Evolutionary conservation across 2,329 filamentous ascomycete genomes (phyloP), one percentile per base, ranked within the genome.

Genomic region (Xylariaceae sp.): DNA sequence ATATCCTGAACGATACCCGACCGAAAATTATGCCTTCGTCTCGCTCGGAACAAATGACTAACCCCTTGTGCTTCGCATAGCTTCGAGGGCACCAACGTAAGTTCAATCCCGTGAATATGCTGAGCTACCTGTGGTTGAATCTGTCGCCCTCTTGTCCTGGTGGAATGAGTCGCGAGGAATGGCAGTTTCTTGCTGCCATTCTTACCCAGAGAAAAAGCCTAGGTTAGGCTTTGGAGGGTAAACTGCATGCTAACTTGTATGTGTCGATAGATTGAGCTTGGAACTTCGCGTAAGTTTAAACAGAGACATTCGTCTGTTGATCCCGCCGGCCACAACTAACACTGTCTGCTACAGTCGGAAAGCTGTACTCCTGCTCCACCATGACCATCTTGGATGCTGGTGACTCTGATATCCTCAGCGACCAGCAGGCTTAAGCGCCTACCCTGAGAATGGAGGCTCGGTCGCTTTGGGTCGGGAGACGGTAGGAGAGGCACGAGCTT

Each of bases 61-160:
- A 24, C 21, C 11, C 21, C 21, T 6, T 7, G 6, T 24, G 7
- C 21, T 24, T 24, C 21, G 21, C 21, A 24, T 24, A 24, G 21
- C 79, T 97, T 96, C 76, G 78, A 78, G 58, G 92, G 92, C 63
- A 95, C 94, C 83, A 97, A 97, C 81, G 90, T 97, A 83, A 84
- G 90, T 88, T 28, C 40, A 38, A 15, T 42, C 37, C n/a, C n/a
- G n/a, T n/a, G n/a, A n/a, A n/a, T n/a, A n/a, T n/a, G n/a, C n/a
- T n/a, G n/a, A n/a, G n/a, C n/a, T n/a, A n/a, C n/a, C n/a, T n/a
- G n/a, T n/a, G n/a, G n/a, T n/a, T n/a, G n/a, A n/a, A n/a, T n/a
- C n/a, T n/a, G n/a, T n/a, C n/a, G n/a, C n/a, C n/a, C n/a, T n/a
- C n/a, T n/a, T n/a, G n/a, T n/a, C n/a, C n/a, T n/a, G n/a, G n/a